Evolutionary conservation across 768 basidiomycete genomes (phyloP).

Genomic region (Gymnopilus junonius): DNA sequence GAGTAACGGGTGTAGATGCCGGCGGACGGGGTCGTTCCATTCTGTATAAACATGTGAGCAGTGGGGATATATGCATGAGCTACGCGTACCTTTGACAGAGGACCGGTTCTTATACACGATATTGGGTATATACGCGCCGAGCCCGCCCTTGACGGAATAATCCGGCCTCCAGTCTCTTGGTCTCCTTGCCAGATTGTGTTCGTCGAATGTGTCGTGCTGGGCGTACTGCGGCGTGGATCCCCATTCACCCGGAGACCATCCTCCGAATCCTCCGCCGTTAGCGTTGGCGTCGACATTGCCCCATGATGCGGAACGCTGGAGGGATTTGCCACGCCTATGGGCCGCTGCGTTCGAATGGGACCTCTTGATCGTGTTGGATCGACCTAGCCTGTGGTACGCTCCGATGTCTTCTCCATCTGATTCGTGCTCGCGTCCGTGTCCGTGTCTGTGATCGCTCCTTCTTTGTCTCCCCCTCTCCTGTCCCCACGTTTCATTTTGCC

Average conservation of each 20-base stretch:
- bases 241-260: background rate
- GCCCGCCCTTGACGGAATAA: slow-evolving; percentile 33
- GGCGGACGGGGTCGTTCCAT: slow-evolving; percentile 34
- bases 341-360: slow-evolving; percentile 20
- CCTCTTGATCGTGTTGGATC: slow-evolving; percentile 14
- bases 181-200: slow-evolving; percentile 40
- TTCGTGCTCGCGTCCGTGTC: background rate
- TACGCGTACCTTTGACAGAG: slow-evolving; percentile 36
- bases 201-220: slow-evolving; percentile 33
- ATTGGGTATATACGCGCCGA: slow-evolving; percentile 30
- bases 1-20: slow-evolving; percentile 35
- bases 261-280: background rate
- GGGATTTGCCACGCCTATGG: background rate
- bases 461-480: slow-evolving; percentile 19
- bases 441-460: slow-evolving; percentile 4
- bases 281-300: slow-evolving; percentile 5
- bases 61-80: no score
- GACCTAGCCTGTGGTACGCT: background rate
- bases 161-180: slow-evolving; percentile 50
- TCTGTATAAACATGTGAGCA: slow-evolving; percentile 18
- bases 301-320: slow-evolving; percentile 26
- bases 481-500: background rate
- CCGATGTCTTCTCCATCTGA: background rate
- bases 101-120: slow-evolving; percentile 29
- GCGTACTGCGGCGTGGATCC: slow-evolving; percentile 21